Conservation (phyloP, 1,139 yeast genomes). For the Yamadazyma triangularis region DNA sequence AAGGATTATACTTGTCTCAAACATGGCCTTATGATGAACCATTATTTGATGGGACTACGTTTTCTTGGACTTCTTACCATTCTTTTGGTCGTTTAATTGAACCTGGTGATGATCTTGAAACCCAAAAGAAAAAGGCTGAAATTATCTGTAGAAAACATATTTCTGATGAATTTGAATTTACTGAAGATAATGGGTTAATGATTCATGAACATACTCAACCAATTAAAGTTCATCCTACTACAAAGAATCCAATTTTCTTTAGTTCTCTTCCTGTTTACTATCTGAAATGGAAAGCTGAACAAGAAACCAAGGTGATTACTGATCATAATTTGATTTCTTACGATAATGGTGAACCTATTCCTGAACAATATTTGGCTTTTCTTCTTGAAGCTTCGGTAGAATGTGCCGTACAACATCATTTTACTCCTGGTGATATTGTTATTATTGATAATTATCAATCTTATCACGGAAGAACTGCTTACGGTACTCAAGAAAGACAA, state of each 20-base stretch:
- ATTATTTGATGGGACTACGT: not conserved
- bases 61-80: constrained; percentile 2
- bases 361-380: constrained; percentile 11
- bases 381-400: constrained; percentile 13
- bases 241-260: constrained; percentile 1
- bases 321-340: constrained; percentile 1
- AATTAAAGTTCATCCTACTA: not conserved
- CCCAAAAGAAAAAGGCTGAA: constrained; percentile 1
- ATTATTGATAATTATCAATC: constrained; percentile 3
- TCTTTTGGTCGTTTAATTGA: constrained; percentile 1
- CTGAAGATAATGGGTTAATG: not conserved
- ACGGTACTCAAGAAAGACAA: not conserved
- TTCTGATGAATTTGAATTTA: constrained; percentile 2
- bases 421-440: constrained; percentile 12
- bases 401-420: constrained; percentile 16
- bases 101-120: not conserved
- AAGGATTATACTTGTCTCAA: constrained; percentile 1
- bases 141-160: not conserved
- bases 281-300: not conserved
- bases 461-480: constrained; percentile 2
- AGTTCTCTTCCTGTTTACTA: constrained; percentile 1
- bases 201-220: constrained; percentile 2
- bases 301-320: not conserved
- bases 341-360: constrained; percentile 5
- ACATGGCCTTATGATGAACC: too few relatives aligned